Evolutionary conservation across 2,329 filamentous ascomycete genomes (phyloP).

Genomic region (Pseudocercospora ulei): DNA sequence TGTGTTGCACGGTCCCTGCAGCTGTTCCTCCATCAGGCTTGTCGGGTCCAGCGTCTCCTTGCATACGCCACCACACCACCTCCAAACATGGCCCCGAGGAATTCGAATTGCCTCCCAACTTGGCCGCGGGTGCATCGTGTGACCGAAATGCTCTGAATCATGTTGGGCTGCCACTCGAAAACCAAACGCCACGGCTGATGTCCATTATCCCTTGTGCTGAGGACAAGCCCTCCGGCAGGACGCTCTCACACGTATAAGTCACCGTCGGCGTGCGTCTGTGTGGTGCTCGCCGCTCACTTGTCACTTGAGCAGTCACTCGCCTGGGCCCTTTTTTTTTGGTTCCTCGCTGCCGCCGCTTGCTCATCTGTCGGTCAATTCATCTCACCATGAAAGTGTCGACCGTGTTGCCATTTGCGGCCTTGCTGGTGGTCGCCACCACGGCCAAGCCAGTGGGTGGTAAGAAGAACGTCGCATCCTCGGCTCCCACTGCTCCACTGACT

Average conservation of each 20-base stretch:
- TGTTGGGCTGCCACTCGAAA: no score
- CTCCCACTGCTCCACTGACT: not conserved
- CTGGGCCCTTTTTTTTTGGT: not conserved
- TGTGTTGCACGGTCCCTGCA: constrained; percentile 16
- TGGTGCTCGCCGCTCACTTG: constrained; percentile 8
- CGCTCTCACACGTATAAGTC: constrained; percentile 7
- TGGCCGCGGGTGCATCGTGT: no score
- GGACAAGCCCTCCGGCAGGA: not conserved
- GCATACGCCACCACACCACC: constrained; percentile 9
- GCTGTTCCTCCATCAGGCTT: constrained; percentile 4
- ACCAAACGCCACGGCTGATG: no score
- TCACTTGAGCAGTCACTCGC: not conserved
- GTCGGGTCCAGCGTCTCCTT: constrained; percentile 9
- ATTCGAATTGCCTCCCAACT: no score
- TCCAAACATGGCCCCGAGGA: not conserved
- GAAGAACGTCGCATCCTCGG: not conserved
- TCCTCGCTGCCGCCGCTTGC: not conserved
- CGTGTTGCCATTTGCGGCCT: not conserved
- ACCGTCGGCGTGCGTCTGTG: constrained; percentile 6
- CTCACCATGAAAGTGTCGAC: constrained; percentile 9
- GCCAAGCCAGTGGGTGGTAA: constrained; percentile 6
- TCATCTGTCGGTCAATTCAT: not conserved
- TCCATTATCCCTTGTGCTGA: not conserved
- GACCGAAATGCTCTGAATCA: constrained; percentile 1
- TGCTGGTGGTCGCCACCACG: not conserved